phyloP scores from a whole-genome alignment of 140 eudicot species.

The Senecio squalidus region DNA sequence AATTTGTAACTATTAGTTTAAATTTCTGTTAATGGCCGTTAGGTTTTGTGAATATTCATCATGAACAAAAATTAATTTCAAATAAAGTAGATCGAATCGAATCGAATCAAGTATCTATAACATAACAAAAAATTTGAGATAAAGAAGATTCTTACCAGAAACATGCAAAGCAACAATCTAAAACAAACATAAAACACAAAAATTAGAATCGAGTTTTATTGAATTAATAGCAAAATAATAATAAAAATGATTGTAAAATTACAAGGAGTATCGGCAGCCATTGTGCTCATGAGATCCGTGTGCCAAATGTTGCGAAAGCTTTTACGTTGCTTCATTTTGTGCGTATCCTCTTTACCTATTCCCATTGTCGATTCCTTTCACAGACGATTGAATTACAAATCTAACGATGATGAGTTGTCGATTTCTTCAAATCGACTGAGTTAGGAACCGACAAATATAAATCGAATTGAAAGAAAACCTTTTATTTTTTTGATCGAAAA shows the following conservation, averaged over 20 bases:
- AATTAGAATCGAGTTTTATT: not conserved
- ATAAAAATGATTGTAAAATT: conserved; percentile 5
- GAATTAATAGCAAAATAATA: not conserved
- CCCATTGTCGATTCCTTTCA: conserved; percentile 39
- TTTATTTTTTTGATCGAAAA: not conserved
- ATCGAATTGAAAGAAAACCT: conserved; percentile 6
- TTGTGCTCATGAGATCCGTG: conserved; percentile 61
- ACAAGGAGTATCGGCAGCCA: conserved; percentile 61
- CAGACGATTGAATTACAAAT: conserved; percentile 13
- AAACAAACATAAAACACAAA: not conserved
- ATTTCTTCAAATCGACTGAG: conserved; percentile 12
- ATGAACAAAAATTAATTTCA: not conserved
- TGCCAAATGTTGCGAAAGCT: conserved; percentile 68
- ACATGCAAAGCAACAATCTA: conserved; percentile 57
- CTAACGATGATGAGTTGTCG: not conserved
- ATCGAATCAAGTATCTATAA: conserved; percentile 1
- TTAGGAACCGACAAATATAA: conserved; percentile 9
- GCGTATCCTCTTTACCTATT: conserved; percentile 34
- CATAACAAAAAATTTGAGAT: not conserved
- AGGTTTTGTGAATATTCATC: conserved; percentile 4
- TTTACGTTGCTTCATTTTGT: conserved; percentile 63
- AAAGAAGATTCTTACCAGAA: conserved; percentile 36
- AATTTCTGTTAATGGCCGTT: not conserved
- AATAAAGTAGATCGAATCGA: too few relatives aligned
- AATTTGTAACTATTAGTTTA: conserved; percentile 1